phyloP scores from a whole-genome alignment of 176 grass and related monocot genomes.

The maize (Zea mays) region Zm-B73-REFERENCE-NAM-5.0 NC_050096.1:270668501-270669000 shows the following conservation, averaged over 20 bases:
- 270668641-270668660: constrained; percentile 51
- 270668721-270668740: constrained; percentile 14
- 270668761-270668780: constrained; percentile 23
- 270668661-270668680: constrained; percentile 92
- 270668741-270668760: background rate
- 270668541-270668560: constrained; percentile 75
- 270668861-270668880: constrained; percentile 93
- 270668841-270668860: constrained; percentile 83
- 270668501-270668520: constrained; percentile 69
- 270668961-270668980: background rate
- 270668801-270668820: constrained; percentile 91
- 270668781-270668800: constrained; percentile 44
- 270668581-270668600: constrained; percentile 5
- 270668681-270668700: constrained; percentile 73
- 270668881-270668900: constrained; percentile 41
- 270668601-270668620: background rate
- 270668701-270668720: background rate
- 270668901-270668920: background rate
- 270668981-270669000: background rate
- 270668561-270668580: constrained; percentile 48
- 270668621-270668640: background rate
- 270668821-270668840: constrained; percentile 95
- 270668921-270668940: background rate
- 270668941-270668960: too few species aligned
- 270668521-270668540: constrained; percentile 60